Percentiles rank a stretch among this genome's conserved stretches.
Evolutionary conservation across 176 grass and related monocot species (phyloP).

Genomic region (Secale cereale): DNA sequence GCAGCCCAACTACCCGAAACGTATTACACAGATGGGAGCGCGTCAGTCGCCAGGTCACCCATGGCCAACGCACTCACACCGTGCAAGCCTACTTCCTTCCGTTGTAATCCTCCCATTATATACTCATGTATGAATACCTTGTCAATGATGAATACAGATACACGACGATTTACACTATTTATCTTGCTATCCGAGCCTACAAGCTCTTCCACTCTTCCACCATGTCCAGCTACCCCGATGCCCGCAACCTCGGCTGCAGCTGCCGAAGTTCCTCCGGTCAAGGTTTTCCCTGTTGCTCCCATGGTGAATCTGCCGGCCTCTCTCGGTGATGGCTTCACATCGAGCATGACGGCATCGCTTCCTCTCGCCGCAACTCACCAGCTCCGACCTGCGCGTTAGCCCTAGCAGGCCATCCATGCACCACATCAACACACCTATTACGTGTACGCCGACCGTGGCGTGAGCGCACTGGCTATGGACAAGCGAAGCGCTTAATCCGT

Average conservation of each 20-base stretch:
- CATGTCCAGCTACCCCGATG: not conserved
- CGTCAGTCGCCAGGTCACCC: not conserved
- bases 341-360: not conserved
- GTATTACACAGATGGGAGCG: not conserved
- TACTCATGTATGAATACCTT: not conserved
- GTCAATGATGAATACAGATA: not conserved
- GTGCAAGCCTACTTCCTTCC: not conserved
- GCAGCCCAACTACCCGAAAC: not conserved
- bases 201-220: not conserved
- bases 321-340: not conserved
- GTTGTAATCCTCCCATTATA: not conserved
- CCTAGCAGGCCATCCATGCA: not conserved
- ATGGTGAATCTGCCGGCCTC: not conserved
- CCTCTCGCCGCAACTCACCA: not conserved
- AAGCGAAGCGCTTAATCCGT: not conserved
- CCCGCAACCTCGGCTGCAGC: not conserved
- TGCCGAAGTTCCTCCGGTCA: not conserved
- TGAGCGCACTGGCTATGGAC: not conserved
- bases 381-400: no score
- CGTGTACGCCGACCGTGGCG: no score
- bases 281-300: not conserved
- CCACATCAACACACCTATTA: not conserved
- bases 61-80: not conserved
- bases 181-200: not conserved
- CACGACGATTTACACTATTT: not conserved